Conservation (phyloP, 176 grass and related monocot species). For the Dendrocalamus sinicus region DNA sequence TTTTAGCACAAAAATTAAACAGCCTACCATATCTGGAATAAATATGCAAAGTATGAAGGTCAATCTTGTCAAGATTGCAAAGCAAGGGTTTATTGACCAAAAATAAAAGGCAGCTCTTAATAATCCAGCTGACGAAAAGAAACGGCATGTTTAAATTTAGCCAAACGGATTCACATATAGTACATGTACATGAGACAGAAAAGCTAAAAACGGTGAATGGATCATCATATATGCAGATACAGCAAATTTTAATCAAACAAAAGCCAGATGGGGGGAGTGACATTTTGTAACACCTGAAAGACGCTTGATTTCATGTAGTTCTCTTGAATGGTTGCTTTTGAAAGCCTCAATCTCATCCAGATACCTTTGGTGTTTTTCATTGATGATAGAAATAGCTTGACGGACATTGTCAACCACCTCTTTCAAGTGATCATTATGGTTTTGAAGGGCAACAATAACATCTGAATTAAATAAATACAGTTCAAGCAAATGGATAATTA, state of each 20-base stretch:
- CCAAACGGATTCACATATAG: not conserved
- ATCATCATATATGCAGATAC: constrained; percentile 6
- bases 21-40: not conserved
- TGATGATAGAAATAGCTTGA: constrained; percentile 67
- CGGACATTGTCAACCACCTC: constrained; percentile 69
- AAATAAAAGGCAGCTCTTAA: constrained; percentile 4
- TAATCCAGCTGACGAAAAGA: constrained; percentile 2
- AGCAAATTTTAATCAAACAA: constrained; percentile 11
- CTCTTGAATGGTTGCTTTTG: constrained; percentile 57
- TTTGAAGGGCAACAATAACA: constrained; percentile 73
- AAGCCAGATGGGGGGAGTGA: constrained; percentile 20
- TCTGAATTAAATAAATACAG: constrained; percentile 58
- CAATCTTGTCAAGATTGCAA: not conserved
- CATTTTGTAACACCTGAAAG: constrained; percentile 73
- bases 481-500: constrained; percentile 28
- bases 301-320: constrained; percentile 76
- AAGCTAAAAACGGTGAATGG: constrained; percentile 5
- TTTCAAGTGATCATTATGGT: constrained; percentile 74
- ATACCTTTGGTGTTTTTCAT: constrained; percentile 69
- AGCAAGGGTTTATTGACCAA: not conserved
- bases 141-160: constrained; percentile 13
- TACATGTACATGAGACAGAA: constrained; percentile 29
- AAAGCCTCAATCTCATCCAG: constrained; percentile 72
- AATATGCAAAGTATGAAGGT: constrained; percentile 28
- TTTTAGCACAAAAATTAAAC: constrained; percentile 7